Conservation (phyloP, 1,284 basidiomycete species). For the Microbotryum lychnidis-dioicae region DNA sequence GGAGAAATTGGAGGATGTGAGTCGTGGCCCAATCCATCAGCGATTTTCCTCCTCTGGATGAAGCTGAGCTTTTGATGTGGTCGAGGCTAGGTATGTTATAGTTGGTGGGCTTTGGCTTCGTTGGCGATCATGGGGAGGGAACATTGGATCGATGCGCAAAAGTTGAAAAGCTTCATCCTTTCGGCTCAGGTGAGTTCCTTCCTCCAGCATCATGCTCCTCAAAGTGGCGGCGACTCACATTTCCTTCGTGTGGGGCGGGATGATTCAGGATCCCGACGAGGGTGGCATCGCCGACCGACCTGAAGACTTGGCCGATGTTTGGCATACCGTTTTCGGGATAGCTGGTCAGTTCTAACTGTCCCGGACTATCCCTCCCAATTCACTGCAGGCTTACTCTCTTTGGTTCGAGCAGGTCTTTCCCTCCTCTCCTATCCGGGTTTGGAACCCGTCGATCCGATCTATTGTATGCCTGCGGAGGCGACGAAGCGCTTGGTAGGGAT, state of each 20-base stretch:
- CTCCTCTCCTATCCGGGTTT: slow-evolving; percentile 80
- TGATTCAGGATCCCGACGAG: slow-evolving; percentile 67
- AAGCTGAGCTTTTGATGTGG: not conserved
- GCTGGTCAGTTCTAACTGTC: slow-evolving; percentile 54
- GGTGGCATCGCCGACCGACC: slow-evolving; percentile 93
- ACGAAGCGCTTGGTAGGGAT: slow-evolving; percentile 50
- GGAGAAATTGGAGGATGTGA: slow-evolving; percentile 93
- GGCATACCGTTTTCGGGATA: slow-evolving; percentile 88
- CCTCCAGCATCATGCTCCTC: not conserved
- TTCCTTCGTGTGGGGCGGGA: not conserved
- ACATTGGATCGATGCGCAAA: slow-evolving; percentile 83
- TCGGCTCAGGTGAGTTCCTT: slow-evolving; percentile 62
- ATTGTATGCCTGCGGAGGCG: slow-evolving; percentile 81
- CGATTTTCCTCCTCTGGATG: not conserved
- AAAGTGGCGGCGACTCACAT: not conserved
- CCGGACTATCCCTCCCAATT: not conserved
- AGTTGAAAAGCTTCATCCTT: slow-evolving; percentile 72
- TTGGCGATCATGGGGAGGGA: slow-evolving; percentile 76
- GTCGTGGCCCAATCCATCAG: slow-evolving; percentile 33
- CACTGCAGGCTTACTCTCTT: too few relatives aligned
- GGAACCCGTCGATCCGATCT: slow-evolving; percentile 80
- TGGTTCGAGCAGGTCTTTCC: slow-evolving; percentile 59
- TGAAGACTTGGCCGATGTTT: slow-evolving; percentile 89
- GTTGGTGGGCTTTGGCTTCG: slow-evolving; percentile 90
- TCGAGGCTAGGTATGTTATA: slow-evolving; percentile 75